Percentiles rank a stretch among this genome's conserved stretches.
Conservation (phyloP, 2,329 filamentous ascomycete genomes). For the Hypoxylon sp. region DNA sequence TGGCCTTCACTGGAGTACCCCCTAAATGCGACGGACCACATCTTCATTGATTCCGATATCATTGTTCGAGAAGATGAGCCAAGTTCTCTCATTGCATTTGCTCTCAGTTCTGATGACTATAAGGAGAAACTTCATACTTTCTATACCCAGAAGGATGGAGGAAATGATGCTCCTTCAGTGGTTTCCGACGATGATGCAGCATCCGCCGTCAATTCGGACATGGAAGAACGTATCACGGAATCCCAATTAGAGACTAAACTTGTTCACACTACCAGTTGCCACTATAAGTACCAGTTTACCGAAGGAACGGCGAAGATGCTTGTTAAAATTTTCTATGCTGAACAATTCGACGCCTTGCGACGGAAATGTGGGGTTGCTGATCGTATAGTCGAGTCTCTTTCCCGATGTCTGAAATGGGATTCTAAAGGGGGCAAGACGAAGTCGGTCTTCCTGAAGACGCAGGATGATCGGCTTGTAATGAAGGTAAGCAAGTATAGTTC, state of each 20-base stretch:
- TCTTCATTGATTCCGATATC: slow-evolving; percentile 96
- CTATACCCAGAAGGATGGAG: slow-evolving; percentile 47
- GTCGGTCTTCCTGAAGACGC: slow-evolving; percentile 94
- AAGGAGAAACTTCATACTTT: slow-evolving; percentile 76
- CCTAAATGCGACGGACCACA: slow-evolving; percentile 87
- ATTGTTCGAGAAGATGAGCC: slow-evolving; percentile 98
- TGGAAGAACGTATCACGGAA: slow-evolving; percentile 61
- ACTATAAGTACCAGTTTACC: slow-evolving; percentile 95
- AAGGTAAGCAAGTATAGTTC: slow-evolving; percentile 66
- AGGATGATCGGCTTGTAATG: slow-evolving; percentile 93
- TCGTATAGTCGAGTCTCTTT: slow-evolving; percentile 94
- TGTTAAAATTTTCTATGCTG: slow-evolving; percentile 98
- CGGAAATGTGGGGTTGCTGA: slow-evolving; percentile 94
- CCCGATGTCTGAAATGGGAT: slow-evolving; percentile 97
- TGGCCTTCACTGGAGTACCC: slow-evolving; percentile 96
- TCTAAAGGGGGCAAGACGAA: slow-evolving; percentile 98
- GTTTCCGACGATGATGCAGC: slow-evolving; percentile 53
- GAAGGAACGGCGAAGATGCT: slow-evolving; percentile 95
- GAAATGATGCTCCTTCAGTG: slow-evolving; percentile 41
- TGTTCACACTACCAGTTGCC: slow-evolving; percentile 86
- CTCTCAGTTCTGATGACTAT: slow-evolving; percentile 90
- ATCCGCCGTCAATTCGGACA: slow-evolving; percentile 51
- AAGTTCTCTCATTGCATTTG: slow-evolving; percentile 94
- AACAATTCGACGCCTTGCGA: slow-evolving; percentile 95
- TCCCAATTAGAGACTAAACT: slow-evolving; percentile 87